phyloP scores from a whole-genome alignment of 2,329 filamentous ascomycete genomes.

The Hirsutella rhossiliensis region DNA sequence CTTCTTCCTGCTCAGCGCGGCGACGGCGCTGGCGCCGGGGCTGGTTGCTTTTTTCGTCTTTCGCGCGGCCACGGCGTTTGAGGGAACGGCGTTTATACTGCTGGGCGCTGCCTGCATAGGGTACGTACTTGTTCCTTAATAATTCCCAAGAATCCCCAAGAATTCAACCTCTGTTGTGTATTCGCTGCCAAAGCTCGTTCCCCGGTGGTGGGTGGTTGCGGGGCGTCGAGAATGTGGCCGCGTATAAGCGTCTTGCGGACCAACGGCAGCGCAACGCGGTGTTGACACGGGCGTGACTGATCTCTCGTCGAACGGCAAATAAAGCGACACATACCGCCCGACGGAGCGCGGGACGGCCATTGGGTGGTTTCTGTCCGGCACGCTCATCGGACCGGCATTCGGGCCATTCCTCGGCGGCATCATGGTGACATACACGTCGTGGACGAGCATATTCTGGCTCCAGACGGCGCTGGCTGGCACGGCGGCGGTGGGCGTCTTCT shows the following conservation, averaged over 20 bases:
- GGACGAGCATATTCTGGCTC: conserved; percentile 69
- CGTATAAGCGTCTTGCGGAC: too few relatives aligned
- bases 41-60: conserved; percentile 62
- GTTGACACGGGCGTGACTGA: too few relatives aligned
- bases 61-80: conserved; percentile 60
- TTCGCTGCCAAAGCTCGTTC: too few relatives aligned
- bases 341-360: conserved; percentile 61
- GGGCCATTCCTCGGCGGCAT: conserved; percentile 63
- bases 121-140: conserved; percentile 18
- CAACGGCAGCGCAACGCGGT: too few relatives aligned
- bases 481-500: conserved; percentile 46
- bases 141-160: neutral
- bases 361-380: conserved; percentile 61
- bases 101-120: conserved; percentile 60
- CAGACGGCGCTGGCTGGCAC: conserved; percentile 56
- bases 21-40: conserved; percentile 60
- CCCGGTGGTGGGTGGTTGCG: too few relatives aligned
- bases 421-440: conserved; percentile 61
- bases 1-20: conserved; percentile 59
- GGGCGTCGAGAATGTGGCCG: too few relatives aligned
- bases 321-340: conserved; percentile 49
- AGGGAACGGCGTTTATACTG: conserved; percentile 63
- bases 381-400: conserved; percentile 58
- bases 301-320: neutral
- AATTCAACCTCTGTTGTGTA: too few relatives aligned